phyloP scores from a whole-genome alignment of 2,329 filamentous ascomycete genomes.

The Pseudocercospora vitis region DNA sequence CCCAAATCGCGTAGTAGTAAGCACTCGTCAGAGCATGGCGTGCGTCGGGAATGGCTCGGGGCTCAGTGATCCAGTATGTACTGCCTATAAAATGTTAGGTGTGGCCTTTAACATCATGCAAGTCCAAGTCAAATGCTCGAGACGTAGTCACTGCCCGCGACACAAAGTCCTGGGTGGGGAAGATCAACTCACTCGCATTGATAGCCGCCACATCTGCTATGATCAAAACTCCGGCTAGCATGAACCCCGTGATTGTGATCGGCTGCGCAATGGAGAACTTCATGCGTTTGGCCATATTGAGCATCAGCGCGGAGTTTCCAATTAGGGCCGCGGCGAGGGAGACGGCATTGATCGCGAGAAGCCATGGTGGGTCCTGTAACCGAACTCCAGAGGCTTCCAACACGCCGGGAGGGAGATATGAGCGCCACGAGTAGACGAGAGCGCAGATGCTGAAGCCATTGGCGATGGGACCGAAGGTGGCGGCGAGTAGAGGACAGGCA shows the following conservation, averaged over 20 bases:
- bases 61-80: slow-evolving; percentile 44
- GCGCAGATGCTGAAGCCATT: slow-evolving; percentile 48
- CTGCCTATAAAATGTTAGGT: too few species aligned
- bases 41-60: slow-evolving; percentile 32
- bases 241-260: slow-evolving; percentile 61
- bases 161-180: too few species aligned
- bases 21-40: slow-evolving; percentile 54
- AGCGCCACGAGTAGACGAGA: slow-evolving; percentile 57
- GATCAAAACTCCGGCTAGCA: slow-evolving; percentile 55
- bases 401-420: slow-evolving; percentile 48
- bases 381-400: slow-evolving; percentile 45
- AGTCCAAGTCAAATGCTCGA: too few species aligned
- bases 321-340: slow-evolving; percentile 56
- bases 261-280: slow-evolving; percentile 58
- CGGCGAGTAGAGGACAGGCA: slow-evolving; percentile 57
- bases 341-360: slow-evolving; percentile 53
- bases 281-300: slow-evolving; percentile 60
- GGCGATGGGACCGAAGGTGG: slow-evolving; percentile 44
- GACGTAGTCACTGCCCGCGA: too few species aligned
- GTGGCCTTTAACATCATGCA: too few species aligned
- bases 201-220: slow-evolving; percentile 54
- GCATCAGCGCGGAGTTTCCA: slow-evolving; percentile 56
- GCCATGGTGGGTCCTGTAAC: slow-evolving; percentile 57
- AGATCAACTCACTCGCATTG: too few species aligned
- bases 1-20: slow-evolving; percentile 62